phyloP scores from a whole-genome alignment of 495 filamentous ascomycete genomes.

The Talaromyces liani region DNA sequence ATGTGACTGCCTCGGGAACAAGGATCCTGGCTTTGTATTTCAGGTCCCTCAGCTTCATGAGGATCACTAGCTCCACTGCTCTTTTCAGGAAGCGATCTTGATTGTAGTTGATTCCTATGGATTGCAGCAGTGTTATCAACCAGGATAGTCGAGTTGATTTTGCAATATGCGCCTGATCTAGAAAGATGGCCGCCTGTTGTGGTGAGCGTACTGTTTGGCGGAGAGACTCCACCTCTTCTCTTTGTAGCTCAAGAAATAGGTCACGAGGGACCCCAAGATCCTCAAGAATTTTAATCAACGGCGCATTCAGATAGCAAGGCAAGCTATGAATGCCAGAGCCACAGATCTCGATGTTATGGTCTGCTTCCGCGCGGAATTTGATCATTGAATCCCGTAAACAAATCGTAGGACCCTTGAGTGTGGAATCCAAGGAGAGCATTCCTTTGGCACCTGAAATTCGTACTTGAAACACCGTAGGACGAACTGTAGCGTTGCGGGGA shows the following conservation, averaged over 20 bases:
- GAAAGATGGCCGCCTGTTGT: conserved; percentile 53
- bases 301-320: conserved; percentile 63
- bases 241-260: conserved; percentile 57
- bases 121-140: conserved; percentile 48
- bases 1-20: conserved; percentile 56
- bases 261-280: conserved; percentile 49
- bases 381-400: conserved; percentile 65
- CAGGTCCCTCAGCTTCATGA: conserved; percentile 58
- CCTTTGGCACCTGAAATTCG: conserved; percentile 65
- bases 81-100: conserved; percentile 57
- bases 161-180: conserved; percentile 48
- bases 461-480: conserved; percentile 60
- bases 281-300: conserved; percentile 77
- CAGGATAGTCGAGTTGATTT: conserved; percentile 45
- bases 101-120: conserved; percentile 51
- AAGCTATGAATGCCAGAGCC: conserved; percentile 56
- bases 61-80: conserved; percentile 55
- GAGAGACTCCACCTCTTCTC: conserved; percentile 46
- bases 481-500: conserved; percentile 4
- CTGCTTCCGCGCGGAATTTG: conserved; percentile 58
- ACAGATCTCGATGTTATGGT: conserved; percentile 63
- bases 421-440: conserved; percentile 59
- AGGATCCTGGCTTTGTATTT: conserved; percentile 72
- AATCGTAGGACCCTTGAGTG: conserved; percentile 45
- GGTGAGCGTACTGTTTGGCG: conserved; percentile 44